A percentile compares a stretch with the other conserved stretches of the same genome.
phyloP scores from a whole-genome alignment of 768 basidiomycete genomes.

The Floccularia luteovirens region DNA sequence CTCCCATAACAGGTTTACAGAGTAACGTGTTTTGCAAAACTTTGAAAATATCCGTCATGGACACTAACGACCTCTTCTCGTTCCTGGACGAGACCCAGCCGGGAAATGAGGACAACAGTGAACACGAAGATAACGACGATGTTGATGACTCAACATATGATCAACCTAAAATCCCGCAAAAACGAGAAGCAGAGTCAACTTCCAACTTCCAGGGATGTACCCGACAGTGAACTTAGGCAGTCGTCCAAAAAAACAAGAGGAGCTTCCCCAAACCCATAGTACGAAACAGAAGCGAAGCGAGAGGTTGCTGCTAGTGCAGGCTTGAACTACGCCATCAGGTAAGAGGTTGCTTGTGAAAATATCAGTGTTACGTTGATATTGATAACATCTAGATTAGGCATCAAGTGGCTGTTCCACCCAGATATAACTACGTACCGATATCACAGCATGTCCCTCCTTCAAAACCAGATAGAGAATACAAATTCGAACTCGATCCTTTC shows the following conservation, averaged over 20 bases:
- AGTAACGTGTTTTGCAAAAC: background rate
- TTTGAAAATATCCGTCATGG: conserved; percentile 21
- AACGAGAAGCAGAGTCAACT: conserved; percentile 39
- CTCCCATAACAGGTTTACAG: no score
- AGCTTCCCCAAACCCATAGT: conserved; percentile 69
- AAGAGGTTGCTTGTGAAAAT: no score
- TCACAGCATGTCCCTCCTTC: conserved; percentile 82
- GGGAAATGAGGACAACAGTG: conserved; percentile 19
- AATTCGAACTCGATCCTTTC: conserved; percentile 96
- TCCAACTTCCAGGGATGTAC: conserved; percentile 5
- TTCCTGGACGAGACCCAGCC: conserved; percentile 46
- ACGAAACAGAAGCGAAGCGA: conserved; percentile 84
- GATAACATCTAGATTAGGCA: conserved; percentile 94
- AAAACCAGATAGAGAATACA: conserved; percentile 89
- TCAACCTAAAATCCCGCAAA: conserved; percentile 18
- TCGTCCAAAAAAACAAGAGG: conserved; percentile 56
- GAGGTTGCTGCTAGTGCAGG: conserved; percentile 89
- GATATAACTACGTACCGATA: conserved; percentile 87
- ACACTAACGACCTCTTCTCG: conserved; percentile 55
- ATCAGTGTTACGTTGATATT: no score
- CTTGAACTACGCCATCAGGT: conserved; percentile 81
- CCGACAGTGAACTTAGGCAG: no score
- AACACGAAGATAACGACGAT: conserved; percentile 21
- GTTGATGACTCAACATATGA: conserved; percentile 11
- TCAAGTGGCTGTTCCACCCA: conserved; percentile 92